These are phyloP conservation scores for Starmerella asiatica DNA, from an alignment of 805 yeast species.

Conservation along the genomic window DNA sequence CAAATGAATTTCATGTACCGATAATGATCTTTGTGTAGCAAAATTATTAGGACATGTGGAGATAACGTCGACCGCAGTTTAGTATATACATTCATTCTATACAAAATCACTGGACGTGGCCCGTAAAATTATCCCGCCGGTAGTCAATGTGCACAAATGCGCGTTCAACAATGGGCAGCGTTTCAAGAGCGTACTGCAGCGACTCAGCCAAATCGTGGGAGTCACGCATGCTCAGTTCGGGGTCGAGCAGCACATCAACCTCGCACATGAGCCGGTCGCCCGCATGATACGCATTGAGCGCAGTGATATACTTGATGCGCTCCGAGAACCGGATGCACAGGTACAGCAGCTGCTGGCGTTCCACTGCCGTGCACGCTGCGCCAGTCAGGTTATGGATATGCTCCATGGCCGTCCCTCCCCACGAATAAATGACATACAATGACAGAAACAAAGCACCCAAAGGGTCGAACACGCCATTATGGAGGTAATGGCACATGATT, in stretches of 20 bases:
- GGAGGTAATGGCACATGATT: slow-evolving; percentile 37
- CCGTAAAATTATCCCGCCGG: slow-evolving; percentile 29
- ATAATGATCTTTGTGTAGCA: too few relatives aligned
- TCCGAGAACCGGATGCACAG: slow-evolving; percentile 57
- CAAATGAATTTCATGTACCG: too few relatives aligned
- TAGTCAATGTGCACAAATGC: slow-evolving; percentile 69
- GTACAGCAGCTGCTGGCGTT: slow-evolving; percentile 54
- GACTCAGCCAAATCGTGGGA: slow-evolving; percentile 73
- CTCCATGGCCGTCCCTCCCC: slow-evolving; percentile 53
- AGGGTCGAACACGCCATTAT: slow-evolving; percentile 62
- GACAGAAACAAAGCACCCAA: slow-evolving; percentile 56
- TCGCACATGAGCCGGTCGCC: slow-evolving; percentile 69
- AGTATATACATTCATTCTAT: too few relatives aligned
- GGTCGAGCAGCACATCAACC: slow-evolving; percentile 52
- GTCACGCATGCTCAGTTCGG: slow-evolving; percentile 42
- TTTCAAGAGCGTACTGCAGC: slow-evolving; percentile 64
- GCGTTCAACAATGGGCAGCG: slow-evolving; percentile 63
- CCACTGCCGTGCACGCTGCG: slow-evolving; percentile 47
- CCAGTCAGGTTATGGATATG: slow-evolving; percentile 69
- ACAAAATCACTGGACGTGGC: slow-evolving; percentile 24
- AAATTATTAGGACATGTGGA: too few relatives aligned
- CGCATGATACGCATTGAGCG: slow-evolving; percentile 59
- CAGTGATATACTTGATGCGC: slow-evolving; percentile 48
- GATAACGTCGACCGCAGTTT: too few relatives aligned
- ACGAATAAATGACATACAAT: slow-evolving; percentile 45